These are phyloP conservation scores for Aspergillus transmontanensis DNA, from an alignment of 2,329 filamentous ascomycete genomes.

Conservation along the genomic window DNA sequence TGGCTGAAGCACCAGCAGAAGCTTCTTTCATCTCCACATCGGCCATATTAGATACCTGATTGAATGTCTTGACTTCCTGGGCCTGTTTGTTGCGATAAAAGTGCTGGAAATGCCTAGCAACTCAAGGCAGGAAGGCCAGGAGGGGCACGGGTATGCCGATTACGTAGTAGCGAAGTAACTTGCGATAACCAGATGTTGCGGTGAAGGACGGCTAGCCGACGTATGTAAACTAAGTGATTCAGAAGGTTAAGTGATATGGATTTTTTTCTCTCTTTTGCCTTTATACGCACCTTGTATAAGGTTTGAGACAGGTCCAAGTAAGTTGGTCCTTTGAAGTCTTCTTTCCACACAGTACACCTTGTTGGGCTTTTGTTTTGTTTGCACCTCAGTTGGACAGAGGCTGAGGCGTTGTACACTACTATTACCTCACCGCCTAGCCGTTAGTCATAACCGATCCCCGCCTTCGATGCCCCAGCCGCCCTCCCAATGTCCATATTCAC, in stretches of 20 bases:
- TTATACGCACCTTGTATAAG: neutral
- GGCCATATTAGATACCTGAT: conserved; percentile 64
- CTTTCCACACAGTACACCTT: neutral
- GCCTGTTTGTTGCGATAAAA: neutral
- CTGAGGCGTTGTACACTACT: neutral
- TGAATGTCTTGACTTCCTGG: conserved; percentile 5
- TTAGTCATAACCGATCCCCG: conserved; percentile 30
- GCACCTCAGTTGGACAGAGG: neutral
- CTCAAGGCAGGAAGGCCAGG: neutral
- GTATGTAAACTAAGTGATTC: neutral
- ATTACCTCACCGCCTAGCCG: conserved; percentile 4
- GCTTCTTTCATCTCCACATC: conserved; percentile 97
- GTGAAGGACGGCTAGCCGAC: conserved; percentile 12
- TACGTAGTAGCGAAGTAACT: conserved; percentile 22
- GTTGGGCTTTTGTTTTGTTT: neutral
- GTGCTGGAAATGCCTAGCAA: neutral
- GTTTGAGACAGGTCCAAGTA: neutral
- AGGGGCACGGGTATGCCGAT: conserved; percentile 17
- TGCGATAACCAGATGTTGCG: conserved; percentile 26
- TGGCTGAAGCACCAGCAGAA: conserved; percentile 54
- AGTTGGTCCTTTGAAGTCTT: neutral
- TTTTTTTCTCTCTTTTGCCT: neutral
- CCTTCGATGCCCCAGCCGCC: conserved; percentile 17
- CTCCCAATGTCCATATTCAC: conserved; percentile 9
- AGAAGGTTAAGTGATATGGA: neutral